Percentiles rank a stretch among this genome's conserved stretches.
Conservation (phyloP, 371 early-diverging fungal species). For the Mucor plumbeus region DNA sequence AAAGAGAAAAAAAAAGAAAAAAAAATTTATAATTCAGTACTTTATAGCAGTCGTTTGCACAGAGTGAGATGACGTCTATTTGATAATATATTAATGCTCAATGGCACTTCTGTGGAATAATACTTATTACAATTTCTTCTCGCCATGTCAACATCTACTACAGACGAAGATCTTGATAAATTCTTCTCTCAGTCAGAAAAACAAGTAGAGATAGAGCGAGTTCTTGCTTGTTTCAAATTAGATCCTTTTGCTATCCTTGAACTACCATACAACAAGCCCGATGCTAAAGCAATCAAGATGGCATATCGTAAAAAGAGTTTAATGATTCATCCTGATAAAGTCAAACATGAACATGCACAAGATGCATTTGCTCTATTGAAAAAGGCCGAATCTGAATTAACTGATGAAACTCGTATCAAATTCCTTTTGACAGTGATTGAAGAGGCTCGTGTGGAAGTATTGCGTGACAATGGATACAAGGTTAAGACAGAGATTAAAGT, state of each 20-base stretch:
- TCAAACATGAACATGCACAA: constrained; percentile 76
- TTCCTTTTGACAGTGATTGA: constrained; percentile 66
- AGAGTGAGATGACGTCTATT: neutral
- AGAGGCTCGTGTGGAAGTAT: constrained; percentile 72
- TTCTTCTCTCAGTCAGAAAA: constrained; percentile 74
- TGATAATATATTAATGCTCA: neutral
- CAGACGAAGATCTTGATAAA: constrained; percentile 66
- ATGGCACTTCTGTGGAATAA: too few species aligned
- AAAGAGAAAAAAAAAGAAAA: neutral
- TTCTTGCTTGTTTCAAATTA: constrained; percentile 72
- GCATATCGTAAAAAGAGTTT: constrained; percentile 86
- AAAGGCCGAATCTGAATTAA: constrained; percentile 79
- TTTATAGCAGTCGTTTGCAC: neutral
- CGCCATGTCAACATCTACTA: constrained; percentile 11
- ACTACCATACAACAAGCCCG: constrained; percentile 62
- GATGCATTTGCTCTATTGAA: constrained; percentile 89
- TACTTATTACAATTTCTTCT: neutral
- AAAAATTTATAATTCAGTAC: neutral
- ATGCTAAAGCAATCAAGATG: constrained; percentile 68
- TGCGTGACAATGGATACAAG: constrained; percentile 52
- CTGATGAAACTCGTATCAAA: constrained; percentile 66
- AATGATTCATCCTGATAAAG: constrained; percentile 91
- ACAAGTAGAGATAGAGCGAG: constrained; percentile 84
- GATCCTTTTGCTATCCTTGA: constrained; percentile 87
- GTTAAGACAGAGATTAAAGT: constrained; percentile 43